phyloP scores from a whole-genome alignment of 2,329 filamentous ascomycete species.

The Lasiodiplodia citricola region DNA sequence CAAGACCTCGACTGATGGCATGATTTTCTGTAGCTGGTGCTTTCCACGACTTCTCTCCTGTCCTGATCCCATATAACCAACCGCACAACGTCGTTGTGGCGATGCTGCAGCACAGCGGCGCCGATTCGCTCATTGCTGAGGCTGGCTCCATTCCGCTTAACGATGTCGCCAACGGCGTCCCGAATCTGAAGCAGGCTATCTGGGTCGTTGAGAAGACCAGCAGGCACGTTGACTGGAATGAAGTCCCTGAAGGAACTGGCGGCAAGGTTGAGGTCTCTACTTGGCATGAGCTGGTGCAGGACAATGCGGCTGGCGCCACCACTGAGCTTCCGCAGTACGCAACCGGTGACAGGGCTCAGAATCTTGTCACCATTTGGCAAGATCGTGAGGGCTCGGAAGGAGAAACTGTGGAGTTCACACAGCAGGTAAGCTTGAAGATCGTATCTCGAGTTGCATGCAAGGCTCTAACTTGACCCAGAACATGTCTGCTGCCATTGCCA shows the following conservation, averaged over 20 bases:
- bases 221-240: slow-evolving; percentile 94
- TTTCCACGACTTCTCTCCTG: slow-evolving; percentile 85
- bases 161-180: slow-evolving; percentile 70
- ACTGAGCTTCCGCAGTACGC: slow-evolving; percentile 69
- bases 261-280: slow-evolving; percentile 81
- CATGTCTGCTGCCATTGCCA: slow-evolving; percentile 83
- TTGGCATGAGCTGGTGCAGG: slow-evolving; percentile 87
- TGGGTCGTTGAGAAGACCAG: slow-evolving; percentile 94
- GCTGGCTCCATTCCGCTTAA: slow-evolving; percentile 88
- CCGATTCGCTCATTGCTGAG: slow-evolving; percentile 81
- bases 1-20: background rate
- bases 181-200: slow-evolving; percentile 74
- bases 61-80: slow-evolving; percentile 84
- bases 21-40: slow-evolving; percentile 67
- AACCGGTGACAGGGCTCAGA: slow-evolving; percentile 55
- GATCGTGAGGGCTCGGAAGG: slow-evolving; percentile 52
- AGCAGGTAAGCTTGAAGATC: slow-evolving; percentile 54
- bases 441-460: background rate
- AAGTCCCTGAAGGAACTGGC: slow-evolving; percentile 77
- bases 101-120: slow-evolving; percentile 74
- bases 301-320: slow-evolving; percentile 56
- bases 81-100: slow-evolving; percentile 70
- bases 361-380: slow-evolving; percentile 70
- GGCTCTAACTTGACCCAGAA: slow-evolving; percentile 57
- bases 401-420: slow-evolving; percentile 81